These are phyloP conservation scores for Trypanosoma caninum DNA, from an alignment of 208 protist genomes.

Conservation along the genomic window DNA sequence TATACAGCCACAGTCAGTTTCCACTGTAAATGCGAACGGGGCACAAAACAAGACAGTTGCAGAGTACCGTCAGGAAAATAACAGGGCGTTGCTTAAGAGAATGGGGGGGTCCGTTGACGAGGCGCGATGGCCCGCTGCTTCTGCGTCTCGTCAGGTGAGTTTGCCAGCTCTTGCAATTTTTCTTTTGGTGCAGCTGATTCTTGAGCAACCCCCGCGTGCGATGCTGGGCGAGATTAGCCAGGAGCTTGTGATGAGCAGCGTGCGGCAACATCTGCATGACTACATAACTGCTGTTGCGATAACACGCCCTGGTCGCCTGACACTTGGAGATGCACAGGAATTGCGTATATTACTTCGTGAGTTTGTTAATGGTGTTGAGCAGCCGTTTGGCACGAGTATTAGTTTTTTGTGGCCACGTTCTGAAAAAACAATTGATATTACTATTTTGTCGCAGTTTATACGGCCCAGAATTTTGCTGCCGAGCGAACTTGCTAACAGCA, in stretches of 20 bases:
- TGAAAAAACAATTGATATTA: constrained; percentile 82
- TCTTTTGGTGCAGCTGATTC: constrained; percentile 75
- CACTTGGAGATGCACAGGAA: constrained; percentile 69
- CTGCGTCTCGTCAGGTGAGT: constrained; percentile 68
- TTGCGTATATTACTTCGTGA: constrained; percentile 80
- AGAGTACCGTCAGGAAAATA: constrained; percentile 82
- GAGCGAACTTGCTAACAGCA: constrained; percentile 39
- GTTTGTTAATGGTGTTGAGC: constrained; percentile 82
- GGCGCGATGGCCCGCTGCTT: constrained; percentile 56
- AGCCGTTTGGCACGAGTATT: constrained; percentile 81
- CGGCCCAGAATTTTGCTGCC: constrained; percentile 72
- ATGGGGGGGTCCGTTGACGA: constrained; percentile 85
- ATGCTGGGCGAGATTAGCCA: constrained; percentile 41
- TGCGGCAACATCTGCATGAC: constrained; percentile 82
- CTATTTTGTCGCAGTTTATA: constrained; percentile 86
- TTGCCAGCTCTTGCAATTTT: constrained; percentile 81
- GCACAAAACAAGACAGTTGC: constrained; percentile 35
- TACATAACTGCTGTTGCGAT: constrained; percentile 77
- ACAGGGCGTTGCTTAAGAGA: constrained; percentile 69
- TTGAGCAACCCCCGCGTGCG: constrained; percentile 55
- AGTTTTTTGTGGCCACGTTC: constrained; percentile 76
- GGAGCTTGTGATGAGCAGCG: constrained; percentile 52
- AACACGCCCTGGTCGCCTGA: constrained; percentile 65
- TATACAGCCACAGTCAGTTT: constrained; percentile 52
- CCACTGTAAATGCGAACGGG: constrained; percentile 29